Base-by-base conservation (phyloP, 1,284 basidiomycete species). In the Malassezia cuniculi region DNA sequence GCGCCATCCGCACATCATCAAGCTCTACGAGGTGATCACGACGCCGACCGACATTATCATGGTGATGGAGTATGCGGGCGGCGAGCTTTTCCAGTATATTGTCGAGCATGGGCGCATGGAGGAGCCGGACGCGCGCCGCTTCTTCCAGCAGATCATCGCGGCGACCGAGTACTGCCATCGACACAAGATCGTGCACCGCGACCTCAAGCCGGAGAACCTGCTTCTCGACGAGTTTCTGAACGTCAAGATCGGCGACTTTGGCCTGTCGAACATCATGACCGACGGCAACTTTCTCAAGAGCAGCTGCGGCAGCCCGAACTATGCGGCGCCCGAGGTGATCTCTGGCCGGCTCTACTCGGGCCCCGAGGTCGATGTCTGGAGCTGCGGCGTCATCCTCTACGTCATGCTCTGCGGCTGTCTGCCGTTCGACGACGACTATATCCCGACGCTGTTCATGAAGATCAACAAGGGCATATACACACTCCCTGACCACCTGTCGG, bases 161-260 rank as follows among this genome's bases (percentile, higher is more conserved):
- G 63, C 63, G 16, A 59, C 60, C 31, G 57, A 64, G 41, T 63
- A 65, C 33, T 62, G 58, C 39, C 63, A 66, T 39, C 48, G 58
- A 17, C 61, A 65, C 51, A 62, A 65, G 52, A 59, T 66, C 34
- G 60, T 57, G 6, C 60, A 62, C 43, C 51, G 60, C 26, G 60
- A 62, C 31, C 43, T 66, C 19, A 66, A 66, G 36, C 63, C 63
- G 10, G 63, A 66, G 36, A 66, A 64, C 33, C 32, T 66, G 22
- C 48, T 66, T 10, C 41, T 66, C 6, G 63, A 66, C 41, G 61
- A 64, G 30, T 59, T 55, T 21, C 51, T 55, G 44, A 64, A 65
- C 41, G 60, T 66, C 44, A 64, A 65, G 50, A 64, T 66, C 31
- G 63, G 61, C 34, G 63, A 66, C 41, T 66, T 66, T 51, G 63